Conservation (phyloP, 2,329 filamentous ascomycete genomes). For the Fusarium sp. region DNA sequence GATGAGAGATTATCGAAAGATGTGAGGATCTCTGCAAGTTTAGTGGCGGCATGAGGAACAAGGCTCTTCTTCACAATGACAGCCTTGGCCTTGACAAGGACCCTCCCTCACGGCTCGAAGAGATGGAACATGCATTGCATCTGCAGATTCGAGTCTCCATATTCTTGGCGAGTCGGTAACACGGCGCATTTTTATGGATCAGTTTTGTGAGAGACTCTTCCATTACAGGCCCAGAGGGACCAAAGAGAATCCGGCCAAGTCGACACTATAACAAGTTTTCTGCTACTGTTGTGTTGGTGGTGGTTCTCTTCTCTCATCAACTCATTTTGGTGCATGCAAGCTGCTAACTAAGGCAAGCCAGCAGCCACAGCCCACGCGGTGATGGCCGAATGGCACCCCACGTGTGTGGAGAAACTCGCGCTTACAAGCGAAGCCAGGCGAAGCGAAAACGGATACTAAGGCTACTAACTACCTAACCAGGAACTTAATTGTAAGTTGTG, state of each 20-base stretch:
- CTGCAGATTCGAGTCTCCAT: slow-evolving; percentile 4
- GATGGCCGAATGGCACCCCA: slow-evolving; percentile 40
- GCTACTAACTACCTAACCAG: not conserved
- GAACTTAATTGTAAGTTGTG: slow-evolving; percentile 26
- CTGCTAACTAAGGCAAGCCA: not conserved
- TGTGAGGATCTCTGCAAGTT: slow-evolving; percentile 9
- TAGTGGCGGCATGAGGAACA: slow-evolving; percentile 12
- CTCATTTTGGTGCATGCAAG: not conserved
- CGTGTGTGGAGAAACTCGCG: slow-evolving; percentile 36
- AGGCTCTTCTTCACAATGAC: not conserved
- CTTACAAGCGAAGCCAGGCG: slow-evolving; percentile 33
- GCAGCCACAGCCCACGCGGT: slow-evolving; percentile 25
- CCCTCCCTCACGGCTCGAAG: slow-evolving; percentile 1
- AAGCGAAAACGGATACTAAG: slow-evolving; percentile 20
- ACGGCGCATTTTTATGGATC: not conserved
- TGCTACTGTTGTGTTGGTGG: not conserved
- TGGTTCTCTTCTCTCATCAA: not conserved
- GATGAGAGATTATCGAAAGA: not conserved
- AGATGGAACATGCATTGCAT: slow-evolving; percentile 23
- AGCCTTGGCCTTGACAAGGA: slow-evolving; percentile 4
- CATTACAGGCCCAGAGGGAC: not conserved
- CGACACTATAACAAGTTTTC: slow-evolving; percentile 3
- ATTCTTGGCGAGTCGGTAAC: slow-evolving; percentile 11
- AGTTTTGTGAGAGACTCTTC: not conserved
- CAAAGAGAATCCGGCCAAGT: not conserved